Evolutionary conservation across 2,329 filamentous ascomycete genomes (phyloP).

Genomic region (Penicillium carneum): DNA sequence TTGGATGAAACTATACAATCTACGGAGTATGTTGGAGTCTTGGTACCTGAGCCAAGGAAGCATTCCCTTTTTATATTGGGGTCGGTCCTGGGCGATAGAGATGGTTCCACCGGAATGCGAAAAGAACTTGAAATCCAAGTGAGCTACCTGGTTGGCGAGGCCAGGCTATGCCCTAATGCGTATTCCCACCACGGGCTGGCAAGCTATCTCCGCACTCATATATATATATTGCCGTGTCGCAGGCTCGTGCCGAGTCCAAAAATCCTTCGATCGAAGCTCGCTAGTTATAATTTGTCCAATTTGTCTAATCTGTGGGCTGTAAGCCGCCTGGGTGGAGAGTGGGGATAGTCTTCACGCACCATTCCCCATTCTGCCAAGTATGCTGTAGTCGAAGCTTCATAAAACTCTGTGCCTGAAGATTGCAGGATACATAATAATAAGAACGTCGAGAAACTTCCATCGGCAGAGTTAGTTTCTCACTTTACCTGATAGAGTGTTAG

Average conservation of each 20-base stretch:
- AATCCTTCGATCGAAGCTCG: slow-evolving; percentile 13
- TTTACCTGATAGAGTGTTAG: neutral
- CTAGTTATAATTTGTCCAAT: neutral
- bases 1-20: neutral
- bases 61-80: neutral
- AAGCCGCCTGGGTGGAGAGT: slow-evolving; percentile 13
- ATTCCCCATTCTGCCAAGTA: neutral
- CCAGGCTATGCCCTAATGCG: neutral
- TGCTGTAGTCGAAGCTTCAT: neutral
- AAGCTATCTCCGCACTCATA: slow-evolving; percentile 17
- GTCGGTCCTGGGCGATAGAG: neutral
- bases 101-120: neutral
- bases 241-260: slow-evolving; percentile 6
- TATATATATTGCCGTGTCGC: neutral
- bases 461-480: slow-evolving; percentile 14
- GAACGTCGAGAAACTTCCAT: slow-evolving; percentile 30
- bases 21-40: slow-evolving; percentile 4
- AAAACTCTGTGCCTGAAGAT: slow-evolving; percentile 6
- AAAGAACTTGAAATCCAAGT: neutral
- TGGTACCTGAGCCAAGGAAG: slow-evolving; percentile 5
- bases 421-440: neutral
- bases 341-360: slow-evolving; percentile 3
- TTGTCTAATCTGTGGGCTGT: neutral
- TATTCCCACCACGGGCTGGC: slow-evolving; percentile 3
- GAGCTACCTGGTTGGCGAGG: neutral